Percentiles rank a stretch among this genome's conserved stretches.
Conservation (phyloP, 2,329 filamentous ascomycete species). For the Chaetomium sp. region DNA sequence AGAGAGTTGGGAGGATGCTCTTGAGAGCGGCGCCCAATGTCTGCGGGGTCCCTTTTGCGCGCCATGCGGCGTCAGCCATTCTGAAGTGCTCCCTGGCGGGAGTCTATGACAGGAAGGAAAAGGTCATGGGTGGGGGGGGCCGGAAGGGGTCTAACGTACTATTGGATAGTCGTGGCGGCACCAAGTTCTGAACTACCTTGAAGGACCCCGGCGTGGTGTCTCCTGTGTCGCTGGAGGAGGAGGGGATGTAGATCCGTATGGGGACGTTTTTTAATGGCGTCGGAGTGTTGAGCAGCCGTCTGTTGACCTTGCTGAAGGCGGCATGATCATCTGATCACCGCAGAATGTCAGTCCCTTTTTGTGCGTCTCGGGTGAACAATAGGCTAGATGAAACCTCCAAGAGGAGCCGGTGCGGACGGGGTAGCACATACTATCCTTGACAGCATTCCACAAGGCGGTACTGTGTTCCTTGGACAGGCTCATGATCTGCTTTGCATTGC, state of each 20-base stretch:
- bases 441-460: slow-evolving; percentile 77
- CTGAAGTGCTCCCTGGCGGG: not conserved
- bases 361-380: not conserved
- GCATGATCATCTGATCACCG: slow-evolving; percentile 64
- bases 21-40: slow-evolving; percentile 76
- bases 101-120: slow-evolving; percentile 15
- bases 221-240: slow-evolving; percentile 53
- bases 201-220: slow-evolving; percentile 53
- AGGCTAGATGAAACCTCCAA: not conserved
- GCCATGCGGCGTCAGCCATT: slow-evolving; percentile 40
- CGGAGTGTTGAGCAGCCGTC: slow-evolving; percentile 74
- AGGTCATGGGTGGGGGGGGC: not conserved
- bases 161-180: slow-evolving; percentile 53
- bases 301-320: slow-evolving; percentile 73
- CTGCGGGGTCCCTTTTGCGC: slow-evolving; percentile 41
- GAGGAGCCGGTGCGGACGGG: not conserved
- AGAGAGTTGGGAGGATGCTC: slow-evolving; percentile 73
- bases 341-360: not conserved
- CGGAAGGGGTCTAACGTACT: slow-evolving; percentile 37
- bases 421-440: slow-evolving; percentile 64
- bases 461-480: slow-evolving; percentile 82
- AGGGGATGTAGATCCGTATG: slow-evolving; percentile 80
- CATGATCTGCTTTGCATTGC: slow-evolving; percentile 89
- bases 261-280: slow-evolving; percentile 81
- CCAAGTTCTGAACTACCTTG: slow-evolving; percentile 74